Evolutionary conservation across 23 red algal genomes (phyloP).

Genomic region (Chondrus crispus): DNA sequence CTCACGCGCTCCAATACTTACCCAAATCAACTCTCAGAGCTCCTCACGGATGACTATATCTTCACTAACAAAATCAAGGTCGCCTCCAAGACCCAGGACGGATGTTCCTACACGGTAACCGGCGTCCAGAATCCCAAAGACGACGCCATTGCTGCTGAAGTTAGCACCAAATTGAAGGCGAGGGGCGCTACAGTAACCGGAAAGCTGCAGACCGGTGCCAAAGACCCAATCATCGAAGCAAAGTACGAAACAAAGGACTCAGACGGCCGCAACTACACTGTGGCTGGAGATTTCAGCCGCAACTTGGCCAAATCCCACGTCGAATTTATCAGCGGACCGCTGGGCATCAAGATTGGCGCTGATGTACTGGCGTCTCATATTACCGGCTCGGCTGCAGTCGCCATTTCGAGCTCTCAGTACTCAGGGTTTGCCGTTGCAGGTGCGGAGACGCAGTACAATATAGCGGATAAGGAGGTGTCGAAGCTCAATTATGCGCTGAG

Average conservation of each 20-base stretch:
- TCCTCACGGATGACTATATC: constrained; percentile 88
- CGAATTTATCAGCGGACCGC: constrained; percentile 37
- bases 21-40: neutral
- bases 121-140: constrained; percentile 49
- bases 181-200: constrained; percentile 50
- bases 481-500: constrained; percentile 38
- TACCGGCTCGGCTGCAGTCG: constrained; percentile 17
- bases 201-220: constrained; percentile 55
- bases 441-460: constrained; percentile 22
- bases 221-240: constrained; percentile 23
- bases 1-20: neutral
- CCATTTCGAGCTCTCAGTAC: constrained; percentile 18
- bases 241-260: constrained; percentile 51
- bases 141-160: constrained; percentile 52
- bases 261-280: constrained; percentile 22
- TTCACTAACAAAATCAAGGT: constrained; percentile 78
- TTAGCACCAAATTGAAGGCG: constrained; percentile 42
- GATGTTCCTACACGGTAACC: constrained; percentile 70
- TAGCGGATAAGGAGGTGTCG: constrained; percentile 13
- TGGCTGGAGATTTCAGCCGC: constrained; percentile 13
- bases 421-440: constrained; percentile 63
- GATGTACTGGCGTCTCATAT: constrained; percentile 10
- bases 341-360: constrained; percentile 42
- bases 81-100: constrained; percentile 69
- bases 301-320: neutral